Percentiles rank a stretch among this genome's conserved stretches.
Evolutionary conservation across 1,139 yeast species (phyloP).

Genomic region (Magnusiomyces suaveolens): DNA sequence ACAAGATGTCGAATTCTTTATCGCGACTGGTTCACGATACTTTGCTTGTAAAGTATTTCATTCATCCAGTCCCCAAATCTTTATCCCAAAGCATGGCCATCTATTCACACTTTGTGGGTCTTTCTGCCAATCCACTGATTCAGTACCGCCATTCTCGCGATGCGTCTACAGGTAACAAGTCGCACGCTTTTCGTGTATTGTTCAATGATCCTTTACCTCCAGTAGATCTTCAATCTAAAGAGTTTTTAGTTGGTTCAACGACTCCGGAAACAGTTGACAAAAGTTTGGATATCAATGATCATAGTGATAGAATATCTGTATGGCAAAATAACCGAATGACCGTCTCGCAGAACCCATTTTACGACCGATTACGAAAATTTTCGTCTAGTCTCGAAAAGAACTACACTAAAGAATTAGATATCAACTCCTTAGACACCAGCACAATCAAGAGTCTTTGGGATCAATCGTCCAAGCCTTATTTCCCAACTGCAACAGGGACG

Average conservation of each 20-base stretch:
- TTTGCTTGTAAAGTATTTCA: slow-evolving; percentile 24
- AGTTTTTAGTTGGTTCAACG: not conserved
- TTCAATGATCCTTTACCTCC: slow-evolving; percentile 21
- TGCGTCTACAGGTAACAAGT: slow-evolving; percentile 29
- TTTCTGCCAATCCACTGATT: slow-evolving; percentile 20
- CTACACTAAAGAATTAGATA: not conserved
- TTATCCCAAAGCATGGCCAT: slow-evolving; percentile 26
- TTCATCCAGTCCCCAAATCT: slow-evolving; percentile 25
- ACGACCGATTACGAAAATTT: not conserved
- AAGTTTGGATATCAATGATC: not conserved
- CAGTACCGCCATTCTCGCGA: slow-evolving; percentile 29
- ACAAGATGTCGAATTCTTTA: slow-evolving; percentile 13
- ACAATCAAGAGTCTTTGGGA: not conserved
- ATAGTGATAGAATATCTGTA: not conserved
- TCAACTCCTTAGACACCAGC: not conserved
- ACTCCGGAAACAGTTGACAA: not conserved
- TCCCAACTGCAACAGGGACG: not conserved
- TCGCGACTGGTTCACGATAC: slow-evolving; percentile 19
- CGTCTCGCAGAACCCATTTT: slow-evolving; percentile 8
- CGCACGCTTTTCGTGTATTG: slow-evolving; percentile 24
- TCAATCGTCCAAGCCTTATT: not conserved
- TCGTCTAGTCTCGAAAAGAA: not conserved
- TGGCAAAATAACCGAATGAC: not conserved
- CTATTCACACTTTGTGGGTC: slow-evolving; percentile 19
- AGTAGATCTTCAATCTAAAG: not conserved